Conservation (phyloP, 345 rosid species). For the Eucalyptus viminalis region DNA sequence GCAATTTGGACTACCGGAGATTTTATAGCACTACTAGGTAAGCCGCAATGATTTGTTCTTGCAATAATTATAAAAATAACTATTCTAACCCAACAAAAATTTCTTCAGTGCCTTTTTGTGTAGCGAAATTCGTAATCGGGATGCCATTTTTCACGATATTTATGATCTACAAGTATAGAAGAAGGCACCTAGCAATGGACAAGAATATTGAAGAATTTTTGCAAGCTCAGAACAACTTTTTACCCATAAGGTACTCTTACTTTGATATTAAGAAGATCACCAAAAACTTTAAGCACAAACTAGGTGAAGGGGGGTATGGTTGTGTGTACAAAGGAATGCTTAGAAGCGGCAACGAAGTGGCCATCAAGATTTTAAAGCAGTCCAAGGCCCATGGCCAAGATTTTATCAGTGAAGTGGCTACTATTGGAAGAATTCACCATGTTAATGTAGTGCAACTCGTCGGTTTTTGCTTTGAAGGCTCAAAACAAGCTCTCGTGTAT, state of each 20-base stretch:
- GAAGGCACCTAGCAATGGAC: not conserved
- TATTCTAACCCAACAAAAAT: not conserved
- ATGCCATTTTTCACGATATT: fast-evolving
- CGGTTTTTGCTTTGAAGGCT: not conserved
- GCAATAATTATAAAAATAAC: not conserved
- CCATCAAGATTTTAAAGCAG: not conserved
- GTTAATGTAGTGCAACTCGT: not conserved
- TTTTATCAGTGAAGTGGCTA: not conserved
- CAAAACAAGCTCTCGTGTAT: not conserved
- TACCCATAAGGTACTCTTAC: not conserved
- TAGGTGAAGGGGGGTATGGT: not conserved
- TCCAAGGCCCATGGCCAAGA: not conserved
- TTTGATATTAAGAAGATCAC: not conserved
- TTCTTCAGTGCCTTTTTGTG: fast-evolving
- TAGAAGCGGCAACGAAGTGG: fast-evolving
- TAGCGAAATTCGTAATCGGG: not conserved
- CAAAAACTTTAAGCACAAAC: not conserved
- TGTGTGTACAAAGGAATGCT: not conserved
- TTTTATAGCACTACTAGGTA: fast-evolving
- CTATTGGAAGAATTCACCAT: not conserved
- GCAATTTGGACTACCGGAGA: not conserved
- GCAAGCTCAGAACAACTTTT: not conserved
- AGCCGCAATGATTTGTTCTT: not conserved
- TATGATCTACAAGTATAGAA: not conserved
- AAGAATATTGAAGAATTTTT: not conserved